Evolutionary conservation across 176 grass and related monocot genomes (phyloP).

Genomic region (Oryza longistaminata): DNA sequence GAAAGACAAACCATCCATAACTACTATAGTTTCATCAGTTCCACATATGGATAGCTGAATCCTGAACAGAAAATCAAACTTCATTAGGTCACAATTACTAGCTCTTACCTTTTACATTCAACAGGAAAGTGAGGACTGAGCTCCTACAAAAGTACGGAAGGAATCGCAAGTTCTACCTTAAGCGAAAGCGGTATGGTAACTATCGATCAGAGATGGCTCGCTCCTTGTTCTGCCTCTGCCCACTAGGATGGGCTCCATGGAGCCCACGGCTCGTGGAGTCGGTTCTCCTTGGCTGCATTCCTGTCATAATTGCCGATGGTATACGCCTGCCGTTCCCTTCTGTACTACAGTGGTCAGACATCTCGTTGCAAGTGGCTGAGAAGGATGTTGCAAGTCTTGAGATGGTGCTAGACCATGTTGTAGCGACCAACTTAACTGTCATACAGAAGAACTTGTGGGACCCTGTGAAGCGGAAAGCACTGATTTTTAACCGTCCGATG

Average conservation of each 20-base stretch:
- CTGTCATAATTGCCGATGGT: slow-evolving; percentile 77
- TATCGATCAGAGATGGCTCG: slow-evolving; percentile 80
- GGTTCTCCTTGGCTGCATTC: slow-evolving; percentile 77
- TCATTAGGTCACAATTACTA: background rate
- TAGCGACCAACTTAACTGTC: slow-evolving; percentile 62
- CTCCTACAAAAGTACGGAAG: slow-evolving; percentile 52
- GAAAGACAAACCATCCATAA: background rate
- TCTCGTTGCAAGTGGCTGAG: slow-evolving; percentile 73
- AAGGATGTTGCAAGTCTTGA: slow-evolving; percentile 65
- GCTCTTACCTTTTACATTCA: background rate
- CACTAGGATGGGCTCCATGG: slow-evolving; percentile 94
- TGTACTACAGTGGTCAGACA: slow-evolving; percentile 61
- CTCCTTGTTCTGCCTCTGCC: slow-evolving; percentile 83
- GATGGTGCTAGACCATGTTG: slow-evolving; percentile 67
- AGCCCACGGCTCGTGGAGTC: slow-evolving; percentile 88
- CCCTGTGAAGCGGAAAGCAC: slow-evolving; percentile 55
- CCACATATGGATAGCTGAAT: background rate
- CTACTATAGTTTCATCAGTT: background rate
- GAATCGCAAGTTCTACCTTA: slow-evolving; percentile 75
- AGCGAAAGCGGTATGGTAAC: slow-evolving; percentile 63
- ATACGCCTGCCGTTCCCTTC: slow-evolving; percentile 76
- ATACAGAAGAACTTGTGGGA: slow-evolving; percentile 94
- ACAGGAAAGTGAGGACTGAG: slow-evolving; percentile 81
- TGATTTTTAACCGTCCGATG: slow-evolving; percentile 63
- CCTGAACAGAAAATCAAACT: background rate